A percentile compares a stretch with the other conserved stretches of the same genome.
These are phyloP conservation scores for Parietichytrium sp. DNA, from an alignment of 108 stramenopile genomes.

Conservation along the genomic window DNA sequence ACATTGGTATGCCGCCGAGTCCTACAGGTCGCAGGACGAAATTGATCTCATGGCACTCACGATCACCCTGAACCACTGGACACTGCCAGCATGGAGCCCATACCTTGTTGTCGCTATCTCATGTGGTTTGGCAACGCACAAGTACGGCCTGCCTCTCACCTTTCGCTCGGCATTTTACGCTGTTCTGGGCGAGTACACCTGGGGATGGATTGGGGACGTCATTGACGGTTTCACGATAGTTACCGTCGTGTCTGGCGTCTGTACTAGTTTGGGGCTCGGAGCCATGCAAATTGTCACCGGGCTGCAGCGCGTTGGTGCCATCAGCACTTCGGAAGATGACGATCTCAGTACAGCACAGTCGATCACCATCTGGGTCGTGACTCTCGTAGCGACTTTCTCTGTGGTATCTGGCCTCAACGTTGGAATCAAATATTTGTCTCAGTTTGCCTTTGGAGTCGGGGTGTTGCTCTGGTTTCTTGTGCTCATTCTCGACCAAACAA, in stretches of 20 bases:
- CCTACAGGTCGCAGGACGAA: neutral
- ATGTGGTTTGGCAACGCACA: slow-evolving; percentile 54
- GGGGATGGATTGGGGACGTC: slow-evolving; percentile 69
- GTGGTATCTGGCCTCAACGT: slow-evolving; percentile 63
- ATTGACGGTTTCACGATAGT: slow-evolving; percentile 66
- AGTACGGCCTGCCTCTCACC: slow-evolving; percentile 59
- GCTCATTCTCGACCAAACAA: slow-evolving; percentile 66
- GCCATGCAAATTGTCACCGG: slow-evolving; percentile 60
- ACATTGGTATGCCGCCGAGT: slow-evolving; percentile 9
- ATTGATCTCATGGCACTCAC: slow-evolving; percentile 45
- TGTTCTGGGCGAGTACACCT: slow-evolving; percentile 62
- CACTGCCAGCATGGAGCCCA: slow-evolving; percentile 62
- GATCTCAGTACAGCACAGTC: neutral
- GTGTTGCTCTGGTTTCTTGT: slow-evolving; percentile 52
- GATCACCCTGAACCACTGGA: slow-evolving; percentile 67
- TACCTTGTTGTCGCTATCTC: slow-evolving; percentile 59
- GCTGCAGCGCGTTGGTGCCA: slow-evolving; percentile 39
- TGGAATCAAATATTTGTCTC: slow-evolving; percentile 64
- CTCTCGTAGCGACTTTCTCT: slow-evolving; percentile 57
- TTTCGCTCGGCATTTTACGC: slow-evolving; percentile 67
- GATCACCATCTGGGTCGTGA: slow-evolving; percentile 61
- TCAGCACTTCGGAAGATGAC: neutral
- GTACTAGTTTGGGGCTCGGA: slow-evolving; percentile 64
- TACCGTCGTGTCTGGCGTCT: slow-evolving; percentile 64
- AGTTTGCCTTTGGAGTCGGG: slow-evolving; percentile 60